Base-by-base conservation (phyloP, 1,284 basidiomycete genomes). In the Ustilago xerochloae region DNA sequence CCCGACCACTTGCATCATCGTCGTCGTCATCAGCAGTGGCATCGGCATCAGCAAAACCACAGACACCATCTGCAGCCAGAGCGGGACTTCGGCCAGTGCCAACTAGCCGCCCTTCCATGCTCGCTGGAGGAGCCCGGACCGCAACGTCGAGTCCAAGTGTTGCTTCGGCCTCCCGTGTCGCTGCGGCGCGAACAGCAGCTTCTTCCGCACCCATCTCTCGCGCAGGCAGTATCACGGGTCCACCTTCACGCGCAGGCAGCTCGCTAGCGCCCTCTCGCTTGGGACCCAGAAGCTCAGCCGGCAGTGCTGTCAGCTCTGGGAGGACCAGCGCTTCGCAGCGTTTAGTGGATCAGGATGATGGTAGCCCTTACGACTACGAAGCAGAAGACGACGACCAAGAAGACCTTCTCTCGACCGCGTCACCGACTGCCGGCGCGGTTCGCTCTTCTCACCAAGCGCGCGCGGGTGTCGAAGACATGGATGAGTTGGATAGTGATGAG, bases 41-140 rank as follows among this genome's bases (percentile, higher is more conserved):
- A 50, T 5, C 60, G 35, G 22, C 43, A 29, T 41, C 61, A n/a
- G 54, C 55, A 7, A 73, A 69, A 33, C 46, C 73, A n/a, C 65
- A 63, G 46, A 68, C 64, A 2, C 61, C 75, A 8, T 52, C 77
- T 12, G 61, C 74, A 6, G 78, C 74, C 1, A 56, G 70, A 20
- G 75, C 77, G 24, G 75, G 67, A n/a, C 67, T 80, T 10, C 63
- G 78, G 1, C 78, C 77, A 6, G 77, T 80, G 5, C 48, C 68
- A 2, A 53, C 58, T 16, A 60, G 69, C 18, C 63, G 78, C 15
- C 65, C 70, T 6, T 78, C 78, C 29, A 80, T 80, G 77, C 36
- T 63, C 9, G 43, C 61, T 7, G 62, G 43, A 18, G 59, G 63
- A 32, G 59, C 77, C 10, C 53, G 66, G 16, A 51, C 74, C 4